These are phyloP conservation scores for Termitomyces sp. DNA, from an alignment of 768 basidiomycete species.

Conservation along the genomic window DNA sequence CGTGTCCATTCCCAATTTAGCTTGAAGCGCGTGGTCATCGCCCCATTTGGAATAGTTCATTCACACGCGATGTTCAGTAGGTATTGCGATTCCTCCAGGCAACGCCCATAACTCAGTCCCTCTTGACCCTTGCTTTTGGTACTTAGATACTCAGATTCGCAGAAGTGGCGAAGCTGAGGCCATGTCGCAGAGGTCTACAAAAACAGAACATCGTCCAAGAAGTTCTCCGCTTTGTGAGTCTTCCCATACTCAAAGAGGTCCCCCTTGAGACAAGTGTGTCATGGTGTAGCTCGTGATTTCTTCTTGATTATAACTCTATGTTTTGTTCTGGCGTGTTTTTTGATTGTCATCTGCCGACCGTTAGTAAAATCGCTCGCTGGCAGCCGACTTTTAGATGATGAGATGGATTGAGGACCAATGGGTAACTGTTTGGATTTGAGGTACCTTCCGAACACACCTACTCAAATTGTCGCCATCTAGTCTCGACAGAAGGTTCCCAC, in stretches of 20 bases:
- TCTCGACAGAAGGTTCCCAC: too few species aligned
- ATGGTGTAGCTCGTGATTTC: constrained; percentile 30
- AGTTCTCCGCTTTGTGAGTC: constrained; percentile 5
- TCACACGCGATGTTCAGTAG: too few species aligned
- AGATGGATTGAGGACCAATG: not conserved
- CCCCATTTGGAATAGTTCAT: too few species aligned
- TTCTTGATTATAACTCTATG: constrained; percentile 35
- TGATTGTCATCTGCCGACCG: constrained; percentile 28
- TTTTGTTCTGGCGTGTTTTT: constrained; percentile 30
- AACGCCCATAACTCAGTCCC: not conserved
- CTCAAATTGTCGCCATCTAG: too few species aligned
- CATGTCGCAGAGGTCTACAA: not conserved
- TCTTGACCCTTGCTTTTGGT: not conserved
- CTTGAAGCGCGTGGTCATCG: too few species aligned
- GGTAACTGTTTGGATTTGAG: not conserved
- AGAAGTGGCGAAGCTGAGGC: not conserved
- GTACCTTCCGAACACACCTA: not conserved
- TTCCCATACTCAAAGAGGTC: not conserved
- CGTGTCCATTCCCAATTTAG: too few species aligned
- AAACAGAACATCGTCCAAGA: not conserved
- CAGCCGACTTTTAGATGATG: not conserved
- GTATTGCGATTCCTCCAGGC: not conserved
- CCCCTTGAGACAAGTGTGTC: not conserved
- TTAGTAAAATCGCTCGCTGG: constrained; percentile 15
- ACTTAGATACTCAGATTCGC: not conserved